Evolutionary conservation across 2,329 filamentous ascomycete species (phyloP).

Genomic region (Ciborinia camelliae): DNA sequence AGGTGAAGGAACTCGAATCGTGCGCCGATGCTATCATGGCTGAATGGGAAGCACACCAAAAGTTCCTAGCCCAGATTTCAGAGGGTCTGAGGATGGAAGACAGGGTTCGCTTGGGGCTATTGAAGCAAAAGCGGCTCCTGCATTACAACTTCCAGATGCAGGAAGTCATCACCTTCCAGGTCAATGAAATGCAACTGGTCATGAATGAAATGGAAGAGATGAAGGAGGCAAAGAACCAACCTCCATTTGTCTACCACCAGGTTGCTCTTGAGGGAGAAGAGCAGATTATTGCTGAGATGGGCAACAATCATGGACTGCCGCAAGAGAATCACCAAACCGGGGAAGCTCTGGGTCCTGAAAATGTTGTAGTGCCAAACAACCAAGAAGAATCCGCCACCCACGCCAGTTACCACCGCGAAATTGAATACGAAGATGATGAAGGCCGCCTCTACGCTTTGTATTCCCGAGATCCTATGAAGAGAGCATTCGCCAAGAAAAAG

Average conservation of each 20-base stretch:
- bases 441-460: not conserved
- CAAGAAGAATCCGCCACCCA: not conserved
- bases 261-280: not conserved
- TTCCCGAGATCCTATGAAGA: not conserved
- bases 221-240: rapidly evolving
- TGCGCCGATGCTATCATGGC: not conserved
- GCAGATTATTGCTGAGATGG: not conserved
- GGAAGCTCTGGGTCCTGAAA: rapidly evolving
- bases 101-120: not conserved
- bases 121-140: not conserved
- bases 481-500: not conserved
- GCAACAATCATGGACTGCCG: not conserved
- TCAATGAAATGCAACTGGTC: not conserved
- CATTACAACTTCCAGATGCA: not conserved
- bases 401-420: not conserved
- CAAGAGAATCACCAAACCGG: rapidly evolving
- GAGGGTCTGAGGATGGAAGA: not conserved
- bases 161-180: not conserved
- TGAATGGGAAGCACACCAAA: not conserved
- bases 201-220: not conserved
- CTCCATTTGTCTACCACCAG: not conserved
- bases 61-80: not conserved
- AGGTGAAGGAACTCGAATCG: not conserved
- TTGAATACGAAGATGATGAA: not conserved
- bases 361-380: not conserved